Evolutionary conservation across 495 filamentous ascomycete species (phyloP).

Genomic region (Aspergillus sparsus): DNA sequence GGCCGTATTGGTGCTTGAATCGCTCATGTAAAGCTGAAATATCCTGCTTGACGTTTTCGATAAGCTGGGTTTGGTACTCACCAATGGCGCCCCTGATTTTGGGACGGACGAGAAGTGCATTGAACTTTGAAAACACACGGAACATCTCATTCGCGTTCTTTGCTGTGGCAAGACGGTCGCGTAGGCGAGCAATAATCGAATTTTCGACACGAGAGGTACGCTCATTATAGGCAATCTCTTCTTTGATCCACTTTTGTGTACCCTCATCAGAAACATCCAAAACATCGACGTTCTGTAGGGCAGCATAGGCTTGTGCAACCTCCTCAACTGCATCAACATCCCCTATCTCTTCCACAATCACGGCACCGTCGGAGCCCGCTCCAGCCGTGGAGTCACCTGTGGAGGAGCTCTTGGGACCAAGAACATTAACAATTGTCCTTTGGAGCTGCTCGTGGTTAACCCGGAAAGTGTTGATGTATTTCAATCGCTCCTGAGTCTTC

Average conservation of each 20-base stretch:
- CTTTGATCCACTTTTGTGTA: constrained; percentile 84
- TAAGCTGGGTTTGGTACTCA: constrained; percentile 95
- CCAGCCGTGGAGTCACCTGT: constrained; percentile 48
- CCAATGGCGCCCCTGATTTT: constrained; percentile 97
- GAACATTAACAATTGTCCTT: constrained; percentile 89
- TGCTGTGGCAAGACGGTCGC: constrained; percentile 90
- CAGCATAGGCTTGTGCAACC: constrained; percentile 89
- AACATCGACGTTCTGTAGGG: constrained; percentile 89
- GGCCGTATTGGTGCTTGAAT: constrained; percentile 97
- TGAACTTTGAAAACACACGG: constrained; percentile 98
- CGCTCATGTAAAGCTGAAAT: constrained; percentile 91
- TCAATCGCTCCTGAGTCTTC: constrained; percentile 82
- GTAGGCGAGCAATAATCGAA: constrained; percentile 92
- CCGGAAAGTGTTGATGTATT: constrained; percentile 91
- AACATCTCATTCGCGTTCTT: constrained; percentile 99
- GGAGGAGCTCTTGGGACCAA: constrained; percentile 65
- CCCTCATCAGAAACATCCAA: constrained; percentile 88
- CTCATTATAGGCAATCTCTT: constrained; percentile 94
- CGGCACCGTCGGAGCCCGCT: constrained; percentile 56
- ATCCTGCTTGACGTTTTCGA: constrained; percentile 94
- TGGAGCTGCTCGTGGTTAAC: constrained; percentile 97
- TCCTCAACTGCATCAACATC: constrained; percentile 98
- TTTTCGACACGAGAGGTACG: constrained; percentile 96
- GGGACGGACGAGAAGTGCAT: constrained; percentile 93
- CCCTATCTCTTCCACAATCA: constrained; percentile 88